Percentiles rank a stretch among this genome's conserved stretches.
These are phyloP conservation scores for Glutinoglossum americanum DNA, from an alignment of 495 filamentous ascomycete species.

Conservation along the genomic window DNA sequence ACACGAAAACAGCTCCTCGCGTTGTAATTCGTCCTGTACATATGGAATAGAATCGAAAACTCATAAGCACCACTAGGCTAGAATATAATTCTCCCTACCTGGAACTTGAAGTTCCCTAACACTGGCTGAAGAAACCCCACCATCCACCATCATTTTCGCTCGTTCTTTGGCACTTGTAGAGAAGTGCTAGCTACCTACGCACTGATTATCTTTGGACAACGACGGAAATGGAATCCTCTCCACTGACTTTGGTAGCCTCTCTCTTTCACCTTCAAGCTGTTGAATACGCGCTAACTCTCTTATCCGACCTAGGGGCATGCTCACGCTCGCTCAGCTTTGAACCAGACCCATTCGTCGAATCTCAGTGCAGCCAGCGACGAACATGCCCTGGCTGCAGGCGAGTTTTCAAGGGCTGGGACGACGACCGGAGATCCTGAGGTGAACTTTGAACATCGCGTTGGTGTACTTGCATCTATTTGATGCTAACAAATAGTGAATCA, in stretches of 20 bases:
- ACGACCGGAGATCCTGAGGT: slow-evolving; percentile 57
- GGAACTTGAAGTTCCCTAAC: too few relatives aligned
- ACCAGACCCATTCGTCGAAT: slow-evolving; percentile 50
- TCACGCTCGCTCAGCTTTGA: slow-evolving; percentile 65
- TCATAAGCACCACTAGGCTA: too few relatives aligned
- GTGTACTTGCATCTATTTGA: not conserved
- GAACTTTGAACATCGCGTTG: not conserved
- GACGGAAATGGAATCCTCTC: slow-evolving; percentile 35
- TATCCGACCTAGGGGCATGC: slow-evolving; percentile 47
- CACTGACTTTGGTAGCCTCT: slow-evolving; percentile 30
- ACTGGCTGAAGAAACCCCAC: too few relatives aligned
- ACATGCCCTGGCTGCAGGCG: slow-evolving; percentile 72
- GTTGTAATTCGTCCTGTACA: too few relatives aligned
- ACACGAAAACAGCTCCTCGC: too few relatives aligned
- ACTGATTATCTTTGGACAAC: not conserved
- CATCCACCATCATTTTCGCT: too few relatives aligned
- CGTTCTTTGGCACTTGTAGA: too few relatives aligned
- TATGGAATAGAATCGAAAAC: too few relatives aligned
- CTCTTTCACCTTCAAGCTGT: not conserved
- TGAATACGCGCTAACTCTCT: not conserved
- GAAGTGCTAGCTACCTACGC: not conserved
- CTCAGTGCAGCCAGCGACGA: slow-evolving; percentile 64
- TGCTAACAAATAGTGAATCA: slow-evolving; percentile 4
- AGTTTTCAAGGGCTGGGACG: slow-evolving; percentile 66
- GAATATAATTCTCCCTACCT: too few relatives aligned